Conservation (phyloP, 768 basidiomycete genomes). For the Trichaptum fuscoviolaceum region DNA sequence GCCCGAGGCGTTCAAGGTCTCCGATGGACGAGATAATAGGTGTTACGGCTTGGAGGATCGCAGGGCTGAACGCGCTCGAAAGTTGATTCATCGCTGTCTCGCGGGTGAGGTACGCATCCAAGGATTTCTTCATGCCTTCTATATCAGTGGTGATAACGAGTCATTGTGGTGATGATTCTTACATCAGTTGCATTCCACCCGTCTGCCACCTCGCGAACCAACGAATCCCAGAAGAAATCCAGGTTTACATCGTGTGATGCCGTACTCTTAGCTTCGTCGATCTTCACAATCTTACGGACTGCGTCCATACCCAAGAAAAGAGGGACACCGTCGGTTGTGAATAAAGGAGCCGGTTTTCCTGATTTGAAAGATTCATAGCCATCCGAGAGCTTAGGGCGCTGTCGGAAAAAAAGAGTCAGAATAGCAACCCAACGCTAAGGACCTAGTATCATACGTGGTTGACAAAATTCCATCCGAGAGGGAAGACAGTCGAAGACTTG, state of each 20-base stretch:
- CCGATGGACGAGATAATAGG: slow-evolving; percentile 6
- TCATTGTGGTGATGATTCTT: background rate
- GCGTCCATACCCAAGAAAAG: slow-evolving; percentile 1
- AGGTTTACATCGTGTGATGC: background rate
- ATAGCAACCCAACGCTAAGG: background rate
- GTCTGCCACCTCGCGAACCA: background rate
- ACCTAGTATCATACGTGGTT: slow-evolving; percentile 1
- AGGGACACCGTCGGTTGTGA: slow-evolving; percentile 4
- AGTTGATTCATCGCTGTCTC: background rate
- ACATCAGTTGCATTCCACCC: slow-evolving; percentile 4
- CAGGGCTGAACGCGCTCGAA: background rate
- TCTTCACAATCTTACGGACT: slow-evolving; percentile 2
- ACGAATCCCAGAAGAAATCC: slow-evolving; percentile 6
- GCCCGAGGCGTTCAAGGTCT: slow-evolving; percentile 1
- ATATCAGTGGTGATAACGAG: background rate
- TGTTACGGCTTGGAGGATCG: background rate
- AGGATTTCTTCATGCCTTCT: slow-evolving; percentile 1
- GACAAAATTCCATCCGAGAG: slow-evolving; percentile 1
- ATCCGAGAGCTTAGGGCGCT: slow-evolving; percentile 2
- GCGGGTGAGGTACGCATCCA: background rate
- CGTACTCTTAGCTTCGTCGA: background rate
- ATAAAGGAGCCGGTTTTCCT: background rate
- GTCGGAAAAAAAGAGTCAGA: background rate
- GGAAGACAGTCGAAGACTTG: background rate
- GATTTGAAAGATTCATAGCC: background rate